Conservation (phyloP, 352 stramenopile species). For the Chrysophaeum taylorii region DNA sequence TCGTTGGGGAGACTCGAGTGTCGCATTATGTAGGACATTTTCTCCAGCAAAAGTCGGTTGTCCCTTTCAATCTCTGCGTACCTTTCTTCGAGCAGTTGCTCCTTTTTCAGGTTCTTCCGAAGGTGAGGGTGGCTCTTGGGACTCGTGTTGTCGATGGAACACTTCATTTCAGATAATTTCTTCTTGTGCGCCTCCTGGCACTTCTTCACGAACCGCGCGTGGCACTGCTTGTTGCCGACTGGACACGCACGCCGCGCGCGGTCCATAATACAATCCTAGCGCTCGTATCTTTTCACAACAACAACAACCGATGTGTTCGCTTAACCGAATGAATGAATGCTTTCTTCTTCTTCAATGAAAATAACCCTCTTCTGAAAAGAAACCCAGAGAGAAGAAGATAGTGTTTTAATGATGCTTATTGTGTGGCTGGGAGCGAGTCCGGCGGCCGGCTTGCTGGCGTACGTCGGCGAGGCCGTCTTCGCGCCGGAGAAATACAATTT, state of each 20-base stretch:
- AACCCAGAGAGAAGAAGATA: too few species aligned
- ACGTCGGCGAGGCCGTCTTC: too few species aligned
- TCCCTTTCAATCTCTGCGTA: conserved; percentile 85
- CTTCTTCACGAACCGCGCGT: conserved; percentile 45
- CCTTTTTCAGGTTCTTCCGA: conserved; percentile 87
- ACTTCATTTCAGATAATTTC: conserved; percentile 68
- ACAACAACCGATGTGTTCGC: too few species aligned
- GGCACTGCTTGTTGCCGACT: conserved; percentile 53
- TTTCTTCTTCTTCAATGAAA: too few species aligned
- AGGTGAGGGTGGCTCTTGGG: conserved; percentile 64
- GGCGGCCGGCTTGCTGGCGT: too few species aligned
- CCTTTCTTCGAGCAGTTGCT: conserved; percentile 88
- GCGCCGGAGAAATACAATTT: too few species aligned
- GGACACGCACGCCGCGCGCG: conserved; percentile 49
- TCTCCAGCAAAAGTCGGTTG: conserved; percentile 89
- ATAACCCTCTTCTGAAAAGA: too few species aligned
- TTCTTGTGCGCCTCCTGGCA: conserved; percentile 48
- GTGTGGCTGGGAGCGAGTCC: too few species aligned
- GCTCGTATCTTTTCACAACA: too few species aligned
- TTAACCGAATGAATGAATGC: too few species aligned
- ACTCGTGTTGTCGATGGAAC: conserved; percentile 84
- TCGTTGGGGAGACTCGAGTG: conserved; percentile 38
- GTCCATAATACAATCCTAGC: too few species aligned
- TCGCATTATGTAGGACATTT: conserved; percentile 87
- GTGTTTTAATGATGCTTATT: too few species aligned